A percentile compares a stretch with the other conserved stretches of the same genome.
Conservation (phyloP, 176 grass and related monocot species). For the Oryza meridionalis region DNA sequence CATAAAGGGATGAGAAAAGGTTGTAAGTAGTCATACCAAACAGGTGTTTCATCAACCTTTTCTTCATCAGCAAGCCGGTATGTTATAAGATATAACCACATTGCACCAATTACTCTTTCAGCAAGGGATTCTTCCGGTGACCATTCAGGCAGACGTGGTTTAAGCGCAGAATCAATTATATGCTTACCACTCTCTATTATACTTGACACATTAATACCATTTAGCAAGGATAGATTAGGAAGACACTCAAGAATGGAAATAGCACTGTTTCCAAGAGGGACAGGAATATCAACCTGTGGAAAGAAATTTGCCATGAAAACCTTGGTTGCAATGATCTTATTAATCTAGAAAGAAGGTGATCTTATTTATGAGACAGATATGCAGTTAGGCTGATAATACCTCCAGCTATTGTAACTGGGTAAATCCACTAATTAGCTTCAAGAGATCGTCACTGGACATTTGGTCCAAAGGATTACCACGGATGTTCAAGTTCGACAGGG, state of each 20-base stretch:
- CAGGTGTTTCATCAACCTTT: constrained; percentile 95
- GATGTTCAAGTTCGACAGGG: constrained; percentile 76
- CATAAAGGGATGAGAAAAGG: constrained; percentile 5
- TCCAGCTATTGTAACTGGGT: constrained; percentile 73
- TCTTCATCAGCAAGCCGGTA: constrained; percentile 92
- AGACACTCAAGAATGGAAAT: constrained; percentile 69
- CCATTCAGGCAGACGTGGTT: constrained; percentile 80
- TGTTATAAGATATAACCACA: constrained; percentile 96
- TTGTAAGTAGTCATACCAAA: constrained; percentile 63
- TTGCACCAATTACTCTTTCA: constrained; percentile 85
- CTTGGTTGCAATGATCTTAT: constrained; percentile 11
- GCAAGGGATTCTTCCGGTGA: constrained; percentile 58
- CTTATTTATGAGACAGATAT: constrained; percentile 21
- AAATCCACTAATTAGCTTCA: constrained; percentile 64
- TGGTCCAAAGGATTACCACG: constrained; percentile 87
- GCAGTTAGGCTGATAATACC: constrained; percentile 50
- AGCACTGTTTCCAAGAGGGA: constrained; percentile 78
- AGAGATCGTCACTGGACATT: constrained; percentile 52
- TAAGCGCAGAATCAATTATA: constrained; percentile 69
- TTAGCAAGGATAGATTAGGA: constrained; percentile 70
- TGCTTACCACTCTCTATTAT: constrained; percentile 80
- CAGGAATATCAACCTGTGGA: constrained; percentile 93
- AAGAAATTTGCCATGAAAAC: constrained; percentile 13
- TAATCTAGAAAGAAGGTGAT: constrained; percentile 26
- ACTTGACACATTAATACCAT: constrained; percentile 58